Evolutionary conservation across 108 stramenopile genomes (phyloP).

Genomic region (Conticribra guillardii): DNA sequence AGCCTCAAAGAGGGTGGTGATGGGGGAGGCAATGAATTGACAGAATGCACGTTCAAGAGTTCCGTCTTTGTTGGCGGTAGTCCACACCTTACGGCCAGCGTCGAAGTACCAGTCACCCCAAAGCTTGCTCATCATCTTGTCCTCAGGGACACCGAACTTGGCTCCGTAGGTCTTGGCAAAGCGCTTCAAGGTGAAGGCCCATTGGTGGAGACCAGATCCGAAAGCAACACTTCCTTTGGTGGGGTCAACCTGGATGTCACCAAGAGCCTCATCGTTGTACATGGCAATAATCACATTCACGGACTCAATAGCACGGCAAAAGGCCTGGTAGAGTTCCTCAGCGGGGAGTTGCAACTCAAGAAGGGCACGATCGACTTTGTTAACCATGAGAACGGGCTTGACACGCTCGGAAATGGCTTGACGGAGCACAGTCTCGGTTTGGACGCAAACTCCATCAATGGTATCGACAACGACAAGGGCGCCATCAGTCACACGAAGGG

Average conservation of each 20-base stretch:
- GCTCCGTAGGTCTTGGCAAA: constrained; percentile 98
- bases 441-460: constrained; percentile 99
- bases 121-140: constrained; percentile 99
- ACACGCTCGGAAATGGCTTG: constrained; percentile 99
- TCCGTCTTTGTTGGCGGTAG: constrained; percentile 87
- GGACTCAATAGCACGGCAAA: constrained; percentile 98
- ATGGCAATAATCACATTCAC: constrained; percentile 99
- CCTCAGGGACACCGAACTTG: constrained; percentile 97
- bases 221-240: constrained; percentile 99
- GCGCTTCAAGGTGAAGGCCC: constrained; percentile 99
- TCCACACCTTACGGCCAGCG: constrained; percentile 94
- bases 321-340: constrained; percentile 99
- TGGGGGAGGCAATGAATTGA: constrained; percentile 99
- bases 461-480: constrained; percentile 99
- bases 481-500: constrained; percentile 99
- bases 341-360: constrained; percentile 98
- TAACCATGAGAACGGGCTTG: constrained; percentile 98
- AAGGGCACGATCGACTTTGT: constrained; percentile 99
- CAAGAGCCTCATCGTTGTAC: constrained; percentile 98
- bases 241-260: constrained; percentile 98
- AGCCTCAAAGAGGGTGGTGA: constrained; percentile 98
- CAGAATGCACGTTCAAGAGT: constrained; percentile 97
- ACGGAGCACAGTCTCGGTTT: constrained; percentile 99
- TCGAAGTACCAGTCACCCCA: constrained; percentile 99
- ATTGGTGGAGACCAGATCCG: constrained; percentile 99